Evolutionary conservation across 305 asterid genomes (phyloP).

Genomic region (Solanum hybrid): DNA sequence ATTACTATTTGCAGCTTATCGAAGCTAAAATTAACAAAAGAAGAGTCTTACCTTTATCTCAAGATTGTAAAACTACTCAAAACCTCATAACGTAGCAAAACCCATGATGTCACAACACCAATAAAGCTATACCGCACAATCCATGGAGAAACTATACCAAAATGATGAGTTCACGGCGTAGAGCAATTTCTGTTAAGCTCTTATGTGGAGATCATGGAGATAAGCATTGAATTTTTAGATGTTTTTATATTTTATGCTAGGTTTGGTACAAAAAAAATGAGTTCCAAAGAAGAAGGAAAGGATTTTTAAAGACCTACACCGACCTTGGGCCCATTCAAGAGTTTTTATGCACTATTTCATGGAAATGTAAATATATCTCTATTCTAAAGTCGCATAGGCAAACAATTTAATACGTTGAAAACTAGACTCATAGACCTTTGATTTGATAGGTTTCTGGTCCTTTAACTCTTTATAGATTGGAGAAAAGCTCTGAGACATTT

Average conservation of each 20-base stretch:
- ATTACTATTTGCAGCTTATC: background rate
- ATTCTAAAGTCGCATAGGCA: background rate
- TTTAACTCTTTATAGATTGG: too few species aligned
- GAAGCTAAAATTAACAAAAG: background rate
- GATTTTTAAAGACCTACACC: background rate
- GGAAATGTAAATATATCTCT: background rate
- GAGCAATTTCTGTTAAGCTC: background rate
- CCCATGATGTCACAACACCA: background rate
- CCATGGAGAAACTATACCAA: background rate
- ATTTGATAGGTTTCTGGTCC: background rate
- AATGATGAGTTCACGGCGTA: background rate
- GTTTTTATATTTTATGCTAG: background rate
- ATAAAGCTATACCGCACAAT: background rate
- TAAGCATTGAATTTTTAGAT: background rate
- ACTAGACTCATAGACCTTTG: background rate
- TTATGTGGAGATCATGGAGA: background rate
- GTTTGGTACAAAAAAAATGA: background rate
- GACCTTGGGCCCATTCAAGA: background rate
- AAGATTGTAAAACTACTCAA: background rate
- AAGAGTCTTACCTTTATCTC: background rate
- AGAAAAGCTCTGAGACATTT: background rate
- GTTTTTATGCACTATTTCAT: background rate
- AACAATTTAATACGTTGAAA: background rate
- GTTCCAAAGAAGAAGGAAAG: background rate
- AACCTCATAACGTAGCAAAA: background rate